These are phyloP conservation scores for Podospora pseudocomata DNA, from an alignment of 495 filamentous ascomycete species.

Conservation along the genomic window DNA sequence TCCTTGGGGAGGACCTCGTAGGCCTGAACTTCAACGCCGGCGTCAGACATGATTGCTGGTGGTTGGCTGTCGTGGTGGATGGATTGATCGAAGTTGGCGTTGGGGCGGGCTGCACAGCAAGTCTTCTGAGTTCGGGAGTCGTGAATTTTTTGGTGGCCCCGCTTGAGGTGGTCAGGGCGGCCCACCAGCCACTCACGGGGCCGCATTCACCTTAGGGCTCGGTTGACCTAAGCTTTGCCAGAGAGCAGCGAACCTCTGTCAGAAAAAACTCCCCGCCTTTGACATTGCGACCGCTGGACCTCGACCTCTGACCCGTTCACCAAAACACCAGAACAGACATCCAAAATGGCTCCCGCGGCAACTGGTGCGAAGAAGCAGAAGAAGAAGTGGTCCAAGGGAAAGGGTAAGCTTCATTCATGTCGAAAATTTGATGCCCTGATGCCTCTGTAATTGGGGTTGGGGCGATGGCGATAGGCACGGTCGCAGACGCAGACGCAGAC, in stretches of 20 bases:
- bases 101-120: conserved; percentile 15
- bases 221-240: conserved; percentile 36
- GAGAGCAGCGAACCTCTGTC: conserved; percentile 16
- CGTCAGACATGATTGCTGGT: conserved; percentile 81
- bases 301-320: conserved; percentile 32
- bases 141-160: conserved; percentile 43
- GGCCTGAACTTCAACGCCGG: conserved; percentile 81
- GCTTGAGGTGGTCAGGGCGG: conserved; percentile 25
- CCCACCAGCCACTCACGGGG: conserved; percentile 30
- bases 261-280: conserved; percentile 43
- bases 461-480: neutral
- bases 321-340: conserved; percentile 41
- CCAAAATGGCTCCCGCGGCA: conserved; percentile 69
- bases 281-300: conserved; percentile 32
- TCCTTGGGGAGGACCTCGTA: conserved; percentile 92
- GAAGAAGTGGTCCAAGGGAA: conserved; percentile 99
- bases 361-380: conserved; percentile 95
- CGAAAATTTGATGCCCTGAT: conserved; percentile 13
- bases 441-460: neutral
- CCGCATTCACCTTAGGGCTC: conserved; percentile 35
- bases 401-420: conserved; percentile 43
- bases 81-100: conserved; percentile 31
- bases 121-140: conserved; percentile 28
- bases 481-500: conserved; percentile 2
- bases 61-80: conserved; percentile 25